phyloP scores from a whole-genome alignment of 768 basidiomycete genomes.

The Leccinum longicurvipes region DNA sequence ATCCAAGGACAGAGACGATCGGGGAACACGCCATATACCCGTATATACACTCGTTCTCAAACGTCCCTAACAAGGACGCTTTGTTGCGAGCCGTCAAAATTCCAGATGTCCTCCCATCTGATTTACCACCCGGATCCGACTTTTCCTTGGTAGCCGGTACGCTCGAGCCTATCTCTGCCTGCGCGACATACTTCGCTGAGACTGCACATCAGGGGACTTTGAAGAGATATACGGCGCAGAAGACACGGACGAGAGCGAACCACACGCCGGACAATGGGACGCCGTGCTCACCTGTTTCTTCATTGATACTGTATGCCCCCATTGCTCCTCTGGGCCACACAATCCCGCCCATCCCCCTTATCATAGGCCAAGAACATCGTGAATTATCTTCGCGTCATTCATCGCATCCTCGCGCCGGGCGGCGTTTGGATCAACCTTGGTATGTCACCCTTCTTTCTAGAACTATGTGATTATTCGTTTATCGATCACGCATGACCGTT shows the following conservation, averaged over 20 bases:
- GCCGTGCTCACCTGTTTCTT: slow-evolving; percentile 95
- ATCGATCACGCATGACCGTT: neutral
- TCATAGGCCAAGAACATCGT: slow-evolving; percentile 85
- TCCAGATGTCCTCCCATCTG: slow-evolving; percentile 81
- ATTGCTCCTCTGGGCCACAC: neutral
- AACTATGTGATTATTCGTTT: neutral
- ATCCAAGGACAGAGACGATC: slow-evolving; percentile 58
- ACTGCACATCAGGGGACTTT: slow-evolving; percentile 65
- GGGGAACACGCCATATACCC: slow-evolving; percentile 78
- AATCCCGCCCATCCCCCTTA: neutral
- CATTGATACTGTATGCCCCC: slow-evolving; percentile 76
- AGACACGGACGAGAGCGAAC: slow-evolving; percentile 50
- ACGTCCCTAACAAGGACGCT: slow-evolving; percentile 53
- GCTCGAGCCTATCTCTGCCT: slow-evolving; percentile 6
- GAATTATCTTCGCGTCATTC: slow-evolving; percentile 84
- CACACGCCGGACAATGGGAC: slow-evolving; percentile 80
- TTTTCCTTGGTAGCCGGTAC: slow-evolving; percentile 87
- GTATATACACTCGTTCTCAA: slow-evolving; percentile 91
- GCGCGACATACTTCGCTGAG: neutral
- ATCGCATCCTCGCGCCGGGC: slow-evolving; percentile 75
- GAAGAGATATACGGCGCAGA: slow-evolving; percentile 81
- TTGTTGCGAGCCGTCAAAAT: slow-evolving; percentile 69
- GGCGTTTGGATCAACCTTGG: slow-evolving; percentile 91
- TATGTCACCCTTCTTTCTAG: neutral
- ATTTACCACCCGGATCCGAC: slow-evolving; percentile 57